Percentiles rank a stretch among this genome's conserved stretches.
Conservation (phyloP, 495 filamentous ascomycete species). For the Neurospora sp. region DNA sequence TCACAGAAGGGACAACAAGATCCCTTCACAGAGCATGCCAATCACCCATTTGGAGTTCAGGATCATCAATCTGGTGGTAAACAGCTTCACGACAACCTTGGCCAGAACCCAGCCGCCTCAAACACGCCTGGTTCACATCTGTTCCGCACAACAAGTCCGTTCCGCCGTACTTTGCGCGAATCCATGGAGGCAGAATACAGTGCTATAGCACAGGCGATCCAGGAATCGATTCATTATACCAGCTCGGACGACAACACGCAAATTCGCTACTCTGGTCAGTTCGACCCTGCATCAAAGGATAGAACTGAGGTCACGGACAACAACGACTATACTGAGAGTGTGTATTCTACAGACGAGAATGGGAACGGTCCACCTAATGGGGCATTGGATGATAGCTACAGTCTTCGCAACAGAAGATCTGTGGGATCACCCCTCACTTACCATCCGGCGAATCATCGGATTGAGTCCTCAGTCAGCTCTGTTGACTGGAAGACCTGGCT, state of each 20-base stretch:
- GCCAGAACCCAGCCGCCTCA: constrained; percentile 30
- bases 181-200: constrained; percentile 26
- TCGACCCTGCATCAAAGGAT: constrained; percentile 13
- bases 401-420: neutral
- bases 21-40: constrained; percentile 4
- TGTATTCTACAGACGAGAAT: constrained; percentile 30
- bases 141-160: constrained; percentile 46
- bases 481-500: constrained; percentile 46
- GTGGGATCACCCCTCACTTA: constrained; percentile 10
- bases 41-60: neutral
- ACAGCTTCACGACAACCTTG: constrained; percentile 6
- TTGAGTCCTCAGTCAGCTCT: constrained; percentile 32
- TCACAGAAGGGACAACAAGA: neutral
- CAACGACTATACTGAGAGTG: constrained; percentile 29
- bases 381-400: neutral
- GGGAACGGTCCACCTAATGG: neutral
- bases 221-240: neutral
- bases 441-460: constrained; percentile 21
- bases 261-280: constrained; percentile 16
- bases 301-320: constrained; percentile 24
- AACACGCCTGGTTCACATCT: constrained; percentile 35
- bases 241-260: constrained; percentile 2
- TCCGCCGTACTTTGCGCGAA: constrained; percentile 39
- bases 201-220: constrained; percentile 19
- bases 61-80: neutral